Base-by-base conservation (phyloP, 805 yeast genomes). In the Ogataea methanolica region DNA sequence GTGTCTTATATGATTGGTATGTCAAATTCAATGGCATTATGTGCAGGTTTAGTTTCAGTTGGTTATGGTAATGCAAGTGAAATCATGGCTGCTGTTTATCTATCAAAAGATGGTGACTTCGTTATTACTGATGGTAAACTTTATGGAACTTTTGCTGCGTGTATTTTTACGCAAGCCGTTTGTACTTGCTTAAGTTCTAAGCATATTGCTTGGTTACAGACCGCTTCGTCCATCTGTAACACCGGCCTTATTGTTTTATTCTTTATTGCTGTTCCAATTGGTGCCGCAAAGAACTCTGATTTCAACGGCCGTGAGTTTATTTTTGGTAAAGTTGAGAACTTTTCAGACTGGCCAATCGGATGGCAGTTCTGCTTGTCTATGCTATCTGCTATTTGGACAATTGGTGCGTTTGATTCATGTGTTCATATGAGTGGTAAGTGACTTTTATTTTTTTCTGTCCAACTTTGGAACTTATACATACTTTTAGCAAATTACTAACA, bases 361-460 rank as follows among this genome's bases (percentile, higher is more conserved):
- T 80, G 83, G 79, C 74, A 78, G 16, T 42, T 71, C 62, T 64
- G 73, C 48, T 46, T 62, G 22, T 56, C 64, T 2, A 63, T 81
- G 53, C 74, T 81, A 79, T 82, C 88, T 0, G 81, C 83, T 1
- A 76, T 83, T 49, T 85, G 91, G 90, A 82, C 88, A 19, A 83
- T 83, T 60, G 85, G 86, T 22, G 81, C 85, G 0, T 83, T 82
- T 61, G 90, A 84, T 61, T 77, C 86, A 6, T 80, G 84, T 56
- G 80, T 84, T 44, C 89, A 84, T 67, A 79, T 82, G 79, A 72
- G 84, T 19, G 91, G 31, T 26, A 26, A 26, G 29, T 23, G 4
- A 23, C 29, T 23, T 23, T 23, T 23, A 4, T 23, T 23, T 9
- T 26, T 26, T 26, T 26, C 6, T 7, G 7, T 26, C 7, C 29